Evolutionary conservation across 257 asterid genomes (phyloP).

Genomic region (Scutellaria barbata): DNA sequence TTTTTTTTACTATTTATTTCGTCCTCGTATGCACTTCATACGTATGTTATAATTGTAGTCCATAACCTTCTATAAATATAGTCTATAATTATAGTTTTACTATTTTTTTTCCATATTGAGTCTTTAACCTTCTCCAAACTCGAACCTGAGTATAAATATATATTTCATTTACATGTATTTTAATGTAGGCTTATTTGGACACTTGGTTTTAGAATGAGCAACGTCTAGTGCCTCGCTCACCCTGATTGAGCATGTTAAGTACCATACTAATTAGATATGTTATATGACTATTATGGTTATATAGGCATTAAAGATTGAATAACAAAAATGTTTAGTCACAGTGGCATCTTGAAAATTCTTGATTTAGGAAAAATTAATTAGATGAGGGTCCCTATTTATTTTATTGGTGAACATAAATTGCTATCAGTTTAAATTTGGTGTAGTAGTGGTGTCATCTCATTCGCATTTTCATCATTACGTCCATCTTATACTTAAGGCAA

Average conservation of each 20-base stretch:
- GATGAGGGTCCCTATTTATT: neutral
- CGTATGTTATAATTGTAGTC: no score
- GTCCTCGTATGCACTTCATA: no score
- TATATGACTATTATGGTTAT: no score
- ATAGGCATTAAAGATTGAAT: neutral
- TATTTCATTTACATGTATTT: neutral
- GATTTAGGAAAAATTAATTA: slow-evolving; percentile 21
- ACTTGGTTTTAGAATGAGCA: neutral
- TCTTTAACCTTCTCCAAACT: no score
- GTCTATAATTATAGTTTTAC: no score
- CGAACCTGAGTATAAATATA: no score
- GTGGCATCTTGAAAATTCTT: neutral
- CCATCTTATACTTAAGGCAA: slow-evolving; percentile 32
- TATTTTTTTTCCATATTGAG: no score
- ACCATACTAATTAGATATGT: no score
- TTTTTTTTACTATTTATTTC: no score
- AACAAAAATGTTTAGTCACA: neutral
- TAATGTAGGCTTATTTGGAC: neutral
- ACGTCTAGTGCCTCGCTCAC: neutral
- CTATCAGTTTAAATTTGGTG: neutral
- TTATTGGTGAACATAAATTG: neutral
- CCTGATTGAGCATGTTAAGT: neutral
- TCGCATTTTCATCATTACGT: slow-evolving; percentile 43
- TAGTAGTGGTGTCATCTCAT: slow-evolving; percentile 42
- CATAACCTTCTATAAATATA: no score